These are phyloP conservation scores for Prototheca stagnorum DNA, from an alignment of 163 green algal genomes.

Conservation along the genomic window DNA sequence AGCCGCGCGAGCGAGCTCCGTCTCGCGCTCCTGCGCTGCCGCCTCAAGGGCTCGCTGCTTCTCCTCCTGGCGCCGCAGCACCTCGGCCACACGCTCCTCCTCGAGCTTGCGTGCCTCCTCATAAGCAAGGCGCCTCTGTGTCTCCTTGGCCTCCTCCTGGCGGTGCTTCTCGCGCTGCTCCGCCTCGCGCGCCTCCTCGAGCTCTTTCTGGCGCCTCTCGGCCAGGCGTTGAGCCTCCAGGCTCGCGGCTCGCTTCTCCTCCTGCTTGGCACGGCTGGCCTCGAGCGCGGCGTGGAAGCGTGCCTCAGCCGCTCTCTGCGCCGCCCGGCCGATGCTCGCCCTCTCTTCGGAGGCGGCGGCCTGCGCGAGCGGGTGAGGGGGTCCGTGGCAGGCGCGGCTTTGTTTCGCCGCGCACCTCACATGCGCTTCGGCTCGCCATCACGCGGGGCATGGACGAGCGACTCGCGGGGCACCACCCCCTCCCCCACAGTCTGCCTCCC, in stretches of 20 bases:
- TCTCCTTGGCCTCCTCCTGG: conserved; percentile 11
- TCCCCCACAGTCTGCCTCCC: too few relatives aligned
- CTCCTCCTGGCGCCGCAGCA: conserved; percentile 23
- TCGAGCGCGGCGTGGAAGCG: conserved; percentile 44
- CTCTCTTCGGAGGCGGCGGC: conserved; percentile 32
- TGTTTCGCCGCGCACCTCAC: too few relatives aligned
- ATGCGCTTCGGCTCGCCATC: too few relatives aligned
- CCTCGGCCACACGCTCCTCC: conserved; percentile 24
- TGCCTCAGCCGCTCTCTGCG: conserved; percentile 44
- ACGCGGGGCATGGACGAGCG: too few relatives aligned
- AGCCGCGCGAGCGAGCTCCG: conserved; percentile 36
- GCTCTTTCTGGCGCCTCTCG: too few relatives aligned
- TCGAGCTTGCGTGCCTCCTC: conserved; percentile 33
- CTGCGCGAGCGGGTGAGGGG: background rate
- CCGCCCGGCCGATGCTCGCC: conserved; percentile 29
- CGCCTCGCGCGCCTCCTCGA: conserved; percentile 38
- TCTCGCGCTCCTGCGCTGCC: conserved; percentile 29
- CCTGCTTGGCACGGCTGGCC: conserved; percentile 31
- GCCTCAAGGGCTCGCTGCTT: conserved; percentile 56
- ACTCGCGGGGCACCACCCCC: too few relatives aligned
- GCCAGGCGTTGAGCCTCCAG: too few relatives aligned
- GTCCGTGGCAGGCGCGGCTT: background rate
- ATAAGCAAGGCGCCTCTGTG: conserved; percentile 45
- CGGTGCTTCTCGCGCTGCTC: conserved; percentile 15
- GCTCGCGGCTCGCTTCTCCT: too few relatives aligned